Conservation (phyloP, 2,329 filamentous ascomycete species). For the Monilinia laxa region DNA sequence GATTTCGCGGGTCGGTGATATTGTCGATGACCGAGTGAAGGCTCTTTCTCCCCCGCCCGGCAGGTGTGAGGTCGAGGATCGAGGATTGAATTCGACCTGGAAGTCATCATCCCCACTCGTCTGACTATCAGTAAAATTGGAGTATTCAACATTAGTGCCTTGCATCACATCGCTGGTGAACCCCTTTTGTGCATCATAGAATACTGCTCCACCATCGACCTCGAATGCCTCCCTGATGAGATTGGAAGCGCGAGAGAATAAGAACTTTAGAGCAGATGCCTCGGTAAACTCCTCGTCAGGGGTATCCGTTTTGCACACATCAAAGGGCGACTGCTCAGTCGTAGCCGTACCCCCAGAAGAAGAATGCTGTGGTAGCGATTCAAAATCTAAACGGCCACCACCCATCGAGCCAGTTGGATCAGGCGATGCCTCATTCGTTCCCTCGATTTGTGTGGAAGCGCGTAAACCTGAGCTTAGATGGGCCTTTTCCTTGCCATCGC, state of each 20-base stretch:
- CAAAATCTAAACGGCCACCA: conserved; percentile 26
- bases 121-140: conserved; percentile 23
- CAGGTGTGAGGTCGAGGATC: not conserved
- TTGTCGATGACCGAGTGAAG: conserved; percentile 13
- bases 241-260: conserved; percentile 40
- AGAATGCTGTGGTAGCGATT: conserved; percentile 23
- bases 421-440: conserved; percentile 23
- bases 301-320: conserved; percentile 18
- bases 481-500: conserved; percentile 34
- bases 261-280: conserved; percentile 32
- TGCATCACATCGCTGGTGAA: conserved; percentile 26
- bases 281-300: conserved; percentile 33
- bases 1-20: conserved; percentile 26
- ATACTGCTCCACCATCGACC: conserved; percentile 40
- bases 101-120: conserved; percentile 15
- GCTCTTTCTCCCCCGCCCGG: not conserved
- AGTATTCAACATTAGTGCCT: not conserved
- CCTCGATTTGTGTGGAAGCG: conserved; percentile 29
- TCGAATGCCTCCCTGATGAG: conserved; percentile 41
- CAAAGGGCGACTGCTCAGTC: conserved; percentile 29
- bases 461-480: conserved; percentile 29
- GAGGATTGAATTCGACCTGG: not conserved
- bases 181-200: conserved; percentile 40
- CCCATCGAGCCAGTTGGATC: conserved; percentile 1
- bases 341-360: conserved; percentile 29